Conservation (phyloP, 2,329 filamentous ascomycete species). For the Colletotrichum spaethianum region DNA sequence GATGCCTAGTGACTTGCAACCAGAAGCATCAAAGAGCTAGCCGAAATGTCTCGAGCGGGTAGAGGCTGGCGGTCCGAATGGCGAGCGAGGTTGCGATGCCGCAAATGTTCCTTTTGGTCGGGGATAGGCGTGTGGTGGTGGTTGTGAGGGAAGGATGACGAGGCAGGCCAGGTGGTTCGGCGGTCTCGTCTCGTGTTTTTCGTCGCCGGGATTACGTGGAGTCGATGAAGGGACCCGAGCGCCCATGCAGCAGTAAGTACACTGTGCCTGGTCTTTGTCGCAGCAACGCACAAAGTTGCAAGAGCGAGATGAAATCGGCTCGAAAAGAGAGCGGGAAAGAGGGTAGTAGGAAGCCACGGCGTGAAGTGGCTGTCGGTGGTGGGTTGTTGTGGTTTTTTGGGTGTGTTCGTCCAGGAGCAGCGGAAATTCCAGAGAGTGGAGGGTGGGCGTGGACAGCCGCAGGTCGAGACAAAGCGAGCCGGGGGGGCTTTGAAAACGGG, state of each 20-base stretch:
- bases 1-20: conserved; percentile 50
- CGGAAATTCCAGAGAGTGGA: conserved; percentile 42
- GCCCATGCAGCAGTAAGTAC: not conserved
- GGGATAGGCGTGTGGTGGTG: not conserved
- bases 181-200: conserved; percentile 38
- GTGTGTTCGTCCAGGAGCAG: conserved; percentile 33
- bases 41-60: conserved; percentile 12
- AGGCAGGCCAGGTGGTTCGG: conserved; percentile 22
- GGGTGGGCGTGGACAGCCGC: conserved; percentile 33
- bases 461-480: conserved; percentile 37
- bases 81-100: not conserved
- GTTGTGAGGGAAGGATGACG: not conserved
- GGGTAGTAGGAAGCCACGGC: conserved; percentile 14
- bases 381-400: conserved; percentile 40
- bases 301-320: not conserved
- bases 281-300: not conserved
- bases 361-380: conserved; percentile 23
- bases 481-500: conserved; percentile 34
- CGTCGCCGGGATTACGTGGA: conserved; percentile 31
- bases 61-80: not conserved
- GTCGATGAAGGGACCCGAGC: conserved; percentile 20
- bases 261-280: not conserved
- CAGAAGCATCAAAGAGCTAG: conserved; percentile 50
- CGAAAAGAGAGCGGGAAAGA: conserved; percentile 22
- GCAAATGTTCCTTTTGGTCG: not conserved